Evolutionary conservation across 1,284 basidiomycete species (phyloP).

Genomic region (Cerioporus squamosus): DNA sequence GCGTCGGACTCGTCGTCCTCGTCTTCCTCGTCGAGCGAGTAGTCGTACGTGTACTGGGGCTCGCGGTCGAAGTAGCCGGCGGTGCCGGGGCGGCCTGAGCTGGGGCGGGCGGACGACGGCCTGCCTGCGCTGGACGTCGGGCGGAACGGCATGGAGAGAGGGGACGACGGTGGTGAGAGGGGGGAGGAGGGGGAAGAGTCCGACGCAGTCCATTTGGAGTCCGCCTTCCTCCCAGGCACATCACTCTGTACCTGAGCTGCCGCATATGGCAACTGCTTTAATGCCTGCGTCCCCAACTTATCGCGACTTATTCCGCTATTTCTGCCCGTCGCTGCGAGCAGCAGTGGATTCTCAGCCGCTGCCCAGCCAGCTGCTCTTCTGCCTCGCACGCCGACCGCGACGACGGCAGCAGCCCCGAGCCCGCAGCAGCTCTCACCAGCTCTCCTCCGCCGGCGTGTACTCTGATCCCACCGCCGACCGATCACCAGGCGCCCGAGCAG

Average conservation of each 20-base stretch:
- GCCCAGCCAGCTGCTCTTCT: not conserved
- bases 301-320: conserved; percentile 3
- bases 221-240: conserved; percentile 28
- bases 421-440: no score
- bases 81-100: conserved; percentile 22
- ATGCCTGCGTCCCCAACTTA: conserved; percentile 9
- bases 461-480: not conserved
- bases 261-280: conserved; percentile 16
- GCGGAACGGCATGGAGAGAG: conserved; percentile 30
- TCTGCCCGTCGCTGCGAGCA: conserved; percentile 2
- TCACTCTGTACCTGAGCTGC: conserved; percentile 26
- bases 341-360: conserved; percentile 5
- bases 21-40: conserved; percentile 47
- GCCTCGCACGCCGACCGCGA: not conserved
- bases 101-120: conserved; percentile 26
- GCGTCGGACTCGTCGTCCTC: conserved; percentile 74
- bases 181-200: conserved; percentile 13
- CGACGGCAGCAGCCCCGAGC: not conserved
- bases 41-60: conserved; percentile 40
- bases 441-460: no score
- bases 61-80: conserved; percentile 36
- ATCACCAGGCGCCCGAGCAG: conserved; percentile 1
- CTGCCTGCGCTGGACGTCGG: conserved; percentile 32
- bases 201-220: conserved; percentile 20
- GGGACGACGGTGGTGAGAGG: conserved; percentile 20